These are phyloP conservation scores for Chenopodium album DNA, from an alignment of 148 eudicot genomes.

Conservation along the genomic window DNA sequence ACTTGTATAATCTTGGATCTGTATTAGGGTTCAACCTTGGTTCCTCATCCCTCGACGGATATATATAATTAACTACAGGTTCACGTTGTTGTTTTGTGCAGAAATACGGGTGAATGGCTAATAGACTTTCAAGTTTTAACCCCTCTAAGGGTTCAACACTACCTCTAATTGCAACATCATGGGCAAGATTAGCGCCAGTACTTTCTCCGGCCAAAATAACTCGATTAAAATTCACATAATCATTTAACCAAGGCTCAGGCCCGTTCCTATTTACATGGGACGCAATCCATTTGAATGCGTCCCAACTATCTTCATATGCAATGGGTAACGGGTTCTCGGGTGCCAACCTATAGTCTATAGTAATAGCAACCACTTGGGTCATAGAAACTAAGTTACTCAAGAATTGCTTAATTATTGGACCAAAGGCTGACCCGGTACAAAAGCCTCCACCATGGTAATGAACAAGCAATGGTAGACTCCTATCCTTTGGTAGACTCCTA, in stretches of 20 bases:
- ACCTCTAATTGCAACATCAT: slow-evolving; percentile 36
- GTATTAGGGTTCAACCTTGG: slow-evolving; percentile 36
- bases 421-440: slow-evolving; percentile 28
- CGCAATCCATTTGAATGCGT: slow-evolving; percentile 43
- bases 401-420: slow-evolving; percentile 31
- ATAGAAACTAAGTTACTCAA: slow-evolving; percentile 20
- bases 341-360: slow-evolving; percentile 54
- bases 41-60: slow-evolving; percentile 29
- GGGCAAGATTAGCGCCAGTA: slow-evolving; percentile 53
- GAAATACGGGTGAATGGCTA: slow-evolving; percentile 44
- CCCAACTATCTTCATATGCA: slow-evolving; percentile 52
- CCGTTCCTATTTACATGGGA: slow-evolving; percentile 34
- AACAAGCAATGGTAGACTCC: slow-evolving; percentile 46
- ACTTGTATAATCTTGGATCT: slow-evolving; percentile 30
- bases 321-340: slow-evolving; percentile 54
- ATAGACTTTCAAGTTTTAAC: slow-evolving; percentile 25
- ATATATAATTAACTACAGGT: background rate
- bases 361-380: slow-evolving; percentile 30
- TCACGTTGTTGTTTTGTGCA: slow-evolving; percentile 15
- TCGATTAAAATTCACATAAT: slow-evolving; percentile 30
- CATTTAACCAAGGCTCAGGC: slow-evolving; percentile 43
- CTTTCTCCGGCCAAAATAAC: slow-evolving; percentile 53
- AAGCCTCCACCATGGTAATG: slow-evolving; percentile 66
- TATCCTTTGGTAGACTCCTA: background rate
- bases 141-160: slow-evolving; percentile 12